These are phyloP conservation scores for Candida glucosophila DNA, from an alignment of 1,139 yeast species.

Conservation along the genomic window DNA sequence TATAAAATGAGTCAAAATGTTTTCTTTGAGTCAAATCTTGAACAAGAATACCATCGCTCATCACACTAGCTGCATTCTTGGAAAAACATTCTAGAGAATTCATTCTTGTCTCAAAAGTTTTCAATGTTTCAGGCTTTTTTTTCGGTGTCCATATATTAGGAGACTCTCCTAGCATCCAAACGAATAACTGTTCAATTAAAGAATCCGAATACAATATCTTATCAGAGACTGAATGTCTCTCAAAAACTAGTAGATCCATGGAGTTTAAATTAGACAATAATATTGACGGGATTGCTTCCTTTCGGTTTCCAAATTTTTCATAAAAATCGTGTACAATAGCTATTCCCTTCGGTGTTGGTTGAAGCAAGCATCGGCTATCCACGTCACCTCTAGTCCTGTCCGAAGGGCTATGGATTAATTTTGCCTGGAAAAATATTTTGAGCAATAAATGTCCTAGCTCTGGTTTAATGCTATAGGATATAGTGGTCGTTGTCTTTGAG, in stretches of 20 bases:
- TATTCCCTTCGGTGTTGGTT: slow-evolving; percentile 91
- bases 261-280: slow-evolving; percentile 54
- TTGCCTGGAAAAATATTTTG: slow-evolving; percentile 53
- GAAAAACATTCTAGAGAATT: slow-evolving; percentile 4
- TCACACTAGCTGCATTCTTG: slow-evolving; percentile 1
- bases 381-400: slow-evolving; percentile 55
- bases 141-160: slow-evolving; percentile 68
- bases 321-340: slow-evolving; percentile 59
- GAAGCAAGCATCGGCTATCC: slow-evolving; percentile 39
- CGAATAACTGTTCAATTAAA: slow-evolving; percentile 58
- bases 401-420: slow-evolving; percentile 66
- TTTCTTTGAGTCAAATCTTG: background rate
- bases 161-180: slow-evolving; percentile 50
- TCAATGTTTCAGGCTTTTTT: slow-evolving; percentile 20
- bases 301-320: slow-evolving; percentile 43
- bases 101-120: slow-evolving; percentile 3
- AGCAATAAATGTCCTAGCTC: slow-evolving; percentile 46
- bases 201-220: slow-evolving; percentile 56
- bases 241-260: slow-evolving; percentile 63
- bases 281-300: slow-evolving; percentile 31
- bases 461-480: slow-evolving; percentile 50
- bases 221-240: slow-evolving; percentile 55
- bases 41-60: background rate
- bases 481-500: slow-evolving; percentile 44
- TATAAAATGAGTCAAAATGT: background rate